These are phyloP conservation scores for Berkeleyomyces basicola DNA, from an alignment of 2,329 filamentous ascomycete species.

Conservation along the genomic window DNA sequence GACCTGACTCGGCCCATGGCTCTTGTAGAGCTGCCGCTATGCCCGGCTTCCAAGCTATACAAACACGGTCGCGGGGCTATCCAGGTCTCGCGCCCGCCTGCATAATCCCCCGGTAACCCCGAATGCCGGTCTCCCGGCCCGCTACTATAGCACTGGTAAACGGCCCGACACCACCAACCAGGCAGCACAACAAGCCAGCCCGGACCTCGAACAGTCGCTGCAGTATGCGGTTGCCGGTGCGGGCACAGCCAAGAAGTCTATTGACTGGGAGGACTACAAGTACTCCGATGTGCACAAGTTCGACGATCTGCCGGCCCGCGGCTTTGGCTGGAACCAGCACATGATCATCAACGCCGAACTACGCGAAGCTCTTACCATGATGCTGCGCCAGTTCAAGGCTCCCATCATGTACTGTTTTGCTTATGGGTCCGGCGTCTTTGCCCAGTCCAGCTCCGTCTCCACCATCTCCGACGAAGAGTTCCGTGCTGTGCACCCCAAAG, in stretches of 20 bases:
- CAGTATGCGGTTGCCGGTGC: conserved; percentile 5
- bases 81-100: neutral
- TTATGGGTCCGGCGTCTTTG: conserved; percentile 92
- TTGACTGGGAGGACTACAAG: conserved; percentile 28
- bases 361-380: conserved; percentile 72
- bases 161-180: neutral
- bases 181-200: no score
- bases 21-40: conserved; percentile 3
- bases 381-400: conserved; percentile 80
- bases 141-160: neutral
- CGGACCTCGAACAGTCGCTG: conserved; percentile 3
- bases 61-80: neutral
- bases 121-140: neutral
- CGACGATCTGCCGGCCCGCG: conserved; percentile 28
- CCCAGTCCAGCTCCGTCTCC: conserved; percentile 44
- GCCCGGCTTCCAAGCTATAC: conserved; percentile 1
- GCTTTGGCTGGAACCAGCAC: conserved; percentile 88
- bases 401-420: conserved; percentile 94
- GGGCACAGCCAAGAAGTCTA: neutral
- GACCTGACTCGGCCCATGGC: neutral
- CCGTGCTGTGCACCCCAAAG: conserved; percentile 59
- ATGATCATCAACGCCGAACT: conserved; percentile 93
- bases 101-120: neutral
- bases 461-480: conserved; percentile 39
- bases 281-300: conserved; percentile 28